Percentiles rank a stretch among this genome's conserved stretches.
Conservation (phyloP, 192 early-diverging fungal species). For the Rhizoclosmatium globosum region DNA sequence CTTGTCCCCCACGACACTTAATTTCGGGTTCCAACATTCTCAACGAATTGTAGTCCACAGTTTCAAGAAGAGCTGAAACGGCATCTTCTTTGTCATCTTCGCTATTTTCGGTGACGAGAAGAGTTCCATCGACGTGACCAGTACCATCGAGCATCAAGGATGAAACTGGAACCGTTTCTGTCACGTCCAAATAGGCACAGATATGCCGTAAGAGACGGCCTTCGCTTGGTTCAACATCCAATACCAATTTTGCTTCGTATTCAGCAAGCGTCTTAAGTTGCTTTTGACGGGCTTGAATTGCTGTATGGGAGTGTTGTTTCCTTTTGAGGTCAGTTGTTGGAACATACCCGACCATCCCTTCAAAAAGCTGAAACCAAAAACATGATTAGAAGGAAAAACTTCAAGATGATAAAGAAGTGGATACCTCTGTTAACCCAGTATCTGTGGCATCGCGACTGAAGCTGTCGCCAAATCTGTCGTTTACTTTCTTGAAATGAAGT, state of each 20-base stretch:
- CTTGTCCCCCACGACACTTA: conserved; percentile 24
- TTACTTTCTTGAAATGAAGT: conserved; percentile 56
- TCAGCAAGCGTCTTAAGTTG: conserved; percentile 8
- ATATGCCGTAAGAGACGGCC: conserved; percentile 33
- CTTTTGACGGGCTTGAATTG: conserved; percentile 11
- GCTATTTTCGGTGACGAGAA: neutral
- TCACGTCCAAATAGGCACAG: conserved; percentile 44
- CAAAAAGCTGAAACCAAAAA: neutral
- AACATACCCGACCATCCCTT: neutral
- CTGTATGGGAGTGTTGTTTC: neutral
- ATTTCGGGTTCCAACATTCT: conserved; percentile 3
- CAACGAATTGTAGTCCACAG: conserved; percentile 6
- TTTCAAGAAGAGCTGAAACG: neutral
- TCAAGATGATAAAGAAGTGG: neutral
- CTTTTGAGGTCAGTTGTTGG: neutral
- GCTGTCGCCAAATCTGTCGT: conserved; percentile 76
- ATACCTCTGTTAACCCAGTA: conserved; percentile 64
- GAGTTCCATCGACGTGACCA: neutral
- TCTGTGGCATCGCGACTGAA: conserved; percentile 66
- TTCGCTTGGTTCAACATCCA: conserved; percentile 29
- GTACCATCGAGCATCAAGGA: conserved; percentile 11
- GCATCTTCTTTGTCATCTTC: neutral
- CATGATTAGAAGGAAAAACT: neutral
- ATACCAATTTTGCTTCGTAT: conserved; percentile 2
- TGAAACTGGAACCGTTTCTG: conserved; percentile 21